Base-by-base conservation (phyloP, 2,329 filamentous ascomycete species). In the Chaetomiaceae sp. region DNA sequence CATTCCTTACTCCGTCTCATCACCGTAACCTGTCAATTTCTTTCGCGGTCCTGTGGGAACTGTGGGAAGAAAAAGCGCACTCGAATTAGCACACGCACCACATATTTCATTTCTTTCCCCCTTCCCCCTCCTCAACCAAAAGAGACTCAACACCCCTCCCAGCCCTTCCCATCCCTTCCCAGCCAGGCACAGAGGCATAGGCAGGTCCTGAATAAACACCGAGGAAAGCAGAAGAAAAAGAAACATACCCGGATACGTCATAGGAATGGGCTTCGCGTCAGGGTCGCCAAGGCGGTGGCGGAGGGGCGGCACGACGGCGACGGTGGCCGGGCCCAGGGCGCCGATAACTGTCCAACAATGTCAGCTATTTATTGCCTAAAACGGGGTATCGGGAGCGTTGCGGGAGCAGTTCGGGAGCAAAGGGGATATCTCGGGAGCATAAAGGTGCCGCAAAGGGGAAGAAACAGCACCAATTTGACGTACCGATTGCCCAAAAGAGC, bases 211-310 rank as follows among this genome's bases (percentile, higher is more conserved):
- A n/a, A n/a, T n/a, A n/a, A n/a, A n/a, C n/a, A n/a, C n/a, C n/a
- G n/a, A n/a, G n/a, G 21, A n/a, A 13, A 20, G 9, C 2, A 9
- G 5, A 46, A 34, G 34, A 23, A 27, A n/a, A n/a, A 31, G 17
- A 23, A 45, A 80, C 89, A 68, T 81, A 97, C 92, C 81, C 54
- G 93, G 93, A 76, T 97, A 99, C 67, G 90, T 95, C 69, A 91
- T 73, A 27, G 93, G 93, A 58, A 97, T 83, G 51, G 76, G 80
- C 57, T 81, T 73, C 57, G 86, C 79, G 62, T 83, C 79, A 61
- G 83, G 73, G 67, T 96, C 89, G 61, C 91, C 91, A 51, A 95
- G 70, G 57, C 73, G 76, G 56, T 75, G 72, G 68, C 91, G 77
- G 60, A 95, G 74, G 42, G 89, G 86, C 38, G 91, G 90, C 1